Evolutionary conservation across 345 rosid species (phyloP).

Genomic region (Melaleuca quinquenervia): DNA sequence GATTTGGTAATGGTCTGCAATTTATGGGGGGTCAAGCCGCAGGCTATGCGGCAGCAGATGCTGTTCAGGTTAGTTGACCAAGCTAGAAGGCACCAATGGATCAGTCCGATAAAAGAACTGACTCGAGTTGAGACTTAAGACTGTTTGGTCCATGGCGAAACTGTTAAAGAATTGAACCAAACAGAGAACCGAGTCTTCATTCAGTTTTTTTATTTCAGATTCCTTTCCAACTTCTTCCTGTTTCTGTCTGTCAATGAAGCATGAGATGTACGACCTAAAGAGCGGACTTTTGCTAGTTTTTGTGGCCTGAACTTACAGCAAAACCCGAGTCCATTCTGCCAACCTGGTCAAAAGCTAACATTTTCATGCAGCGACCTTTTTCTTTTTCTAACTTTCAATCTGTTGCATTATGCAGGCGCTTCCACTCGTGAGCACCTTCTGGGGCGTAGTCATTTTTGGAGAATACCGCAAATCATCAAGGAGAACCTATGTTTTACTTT

Average conservation of each 20-base stretch:
- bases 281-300: neutral
- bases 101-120: neutral
- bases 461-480: constrained; percentile 70
- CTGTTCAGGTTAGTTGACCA: constrained; percentile 51
- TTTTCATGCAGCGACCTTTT: neutral
- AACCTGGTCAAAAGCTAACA: neutral
- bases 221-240: neutral
- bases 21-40: constrained; percentile 92
- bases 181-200: neutral
- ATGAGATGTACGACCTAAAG: neutral
- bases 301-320: neutral
- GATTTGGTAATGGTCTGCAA: constrained; percentile 78
- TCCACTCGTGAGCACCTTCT: constrained; percentile 85
- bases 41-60: constrained; percentile 85
- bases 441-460: constrained; percentile 77
- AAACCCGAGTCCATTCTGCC: neutral
- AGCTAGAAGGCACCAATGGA: neutral
- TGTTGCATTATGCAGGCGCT: constrained; percentile 51
- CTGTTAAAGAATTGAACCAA: neutral
- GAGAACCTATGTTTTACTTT: constrained; percentile 51
- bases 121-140: neutral
- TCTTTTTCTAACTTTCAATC: neutral
- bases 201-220: neutral
- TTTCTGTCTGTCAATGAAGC: neutral
- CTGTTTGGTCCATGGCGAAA: neutral